These are phyloP conservation scores for Boletus tomentosulus DNA, from an alignment of 768 basidiomycete species.

Conservation along the genomic window DNA sequence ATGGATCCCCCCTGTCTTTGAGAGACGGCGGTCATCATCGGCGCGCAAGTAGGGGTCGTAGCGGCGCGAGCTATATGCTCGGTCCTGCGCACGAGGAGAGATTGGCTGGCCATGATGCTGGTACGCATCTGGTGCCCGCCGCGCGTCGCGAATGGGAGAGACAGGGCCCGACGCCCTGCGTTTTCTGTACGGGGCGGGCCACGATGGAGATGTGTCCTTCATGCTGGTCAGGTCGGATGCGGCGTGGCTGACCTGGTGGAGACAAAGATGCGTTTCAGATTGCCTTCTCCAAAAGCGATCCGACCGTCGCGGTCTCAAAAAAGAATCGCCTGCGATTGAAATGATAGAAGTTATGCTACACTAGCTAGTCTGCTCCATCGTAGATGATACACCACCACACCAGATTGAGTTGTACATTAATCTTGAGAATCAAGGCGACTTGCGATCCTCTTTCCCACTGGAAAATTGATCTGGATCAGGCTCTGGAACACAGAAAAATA, in stretches of 20 bases:
- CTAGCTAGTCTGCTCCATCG: not conserved
- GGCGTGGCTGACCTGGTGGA: constrained; percentile 15
- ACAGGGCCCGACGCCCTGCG: not conserved
- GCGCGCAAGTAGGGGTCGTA: constrained; percentile 2
- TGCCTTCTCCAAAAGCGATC: constrained; percentile 1
- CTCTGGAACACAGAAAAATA: too few species aligned
- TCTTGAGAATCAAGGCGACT: too few species aligned
- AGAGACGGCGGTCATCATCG: constrained; percentile 2
- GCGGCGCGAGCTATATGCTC: constrained; percentile 5
- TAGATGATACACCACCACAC: not conserved
- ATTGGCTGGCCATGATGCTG: constrained; percentile 1
- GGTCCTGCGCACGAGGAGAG: constrained; percentile 2
- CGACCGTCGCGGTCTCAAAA: constrained; percentile 8
- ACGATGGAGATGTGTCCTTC: constrained; percentile 18
- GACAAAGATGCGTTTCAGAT: not conserved
- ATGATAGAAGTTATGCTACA: not conserved
- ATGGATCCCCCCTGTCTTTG: constrained; percentile 7
- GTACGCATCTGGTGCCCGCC: constrained; percentile 12
- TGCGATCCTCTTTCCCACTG: too few species aligned
- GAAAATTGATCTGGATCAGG: too few species aligned
- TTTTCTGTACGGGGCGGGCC: constrained; percentile 19
- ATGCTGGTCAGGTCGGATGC: constrained; percentile 17
- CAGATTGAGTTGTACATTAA: not conserved
- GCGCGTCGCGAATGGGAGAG: constrained; percentile 11
- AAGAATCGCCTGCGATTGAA: not conserved